Conservation (phyloP, 2,329 filamentous ascomycete species). For the Aureobasidium pullulans region DNA sequence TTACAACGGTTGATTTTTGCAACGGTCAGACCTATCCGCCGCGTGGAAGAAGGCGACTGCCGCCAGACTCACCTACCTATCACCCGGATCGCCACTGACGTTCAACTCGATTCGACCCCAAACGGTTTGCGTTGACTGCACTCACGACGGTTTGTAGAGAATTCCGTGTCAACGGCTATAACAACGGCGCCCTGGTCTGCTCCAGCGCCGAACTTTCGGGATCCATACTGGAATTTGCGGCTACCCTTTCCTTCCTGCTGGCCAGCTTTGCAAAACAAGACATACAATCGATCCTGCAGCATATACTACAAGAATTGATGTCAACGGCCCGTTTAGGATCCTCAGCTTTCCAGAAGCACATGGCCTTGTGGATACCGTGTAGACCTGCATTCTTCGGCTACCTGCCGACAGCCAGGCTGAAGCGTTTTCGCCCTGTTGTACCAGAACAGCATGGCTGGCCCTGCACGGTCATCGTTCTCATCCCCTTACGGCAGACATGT, state of each 20-base stretch:
- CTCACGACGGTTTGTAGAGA: background rate
- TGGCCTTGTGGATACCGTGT: background rate
- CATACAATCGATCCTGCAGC: background rate
- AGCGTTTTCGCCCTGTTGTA: background rate
- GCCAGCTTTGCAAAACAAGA: background rate
- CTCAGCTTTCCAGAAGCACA: background rate
- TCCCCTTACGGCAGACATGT: constrained; percentile 2
- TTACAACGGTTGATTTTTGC: constrained; percentile 9
- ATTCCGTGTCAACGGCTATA: constrained; percentile 12
- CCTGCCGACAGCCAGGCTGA: background rate
- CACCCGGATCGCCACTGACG: background rate
- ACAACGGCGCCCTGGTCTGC: constrained; percentile 1
- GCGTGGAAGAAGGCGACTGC: background rate
- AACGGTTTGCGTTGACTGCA: constrained; percentile 4
- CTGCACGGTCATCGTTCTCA: constrained; percentile 11
- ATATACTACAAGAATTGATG: constrained; percentile 11
- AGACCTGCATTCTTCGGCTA: background rate
- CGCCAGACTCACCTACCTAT: background rate
- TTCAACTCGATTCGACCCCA: background rate
- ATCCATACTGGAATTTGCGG: background rate
- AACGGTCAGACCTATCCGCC: background rate
- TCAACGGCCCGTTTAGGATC: constrained; percentile 7
- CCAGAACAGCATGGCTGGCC: constrained; percentile 4
- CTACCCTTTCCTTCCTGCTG: background rate
- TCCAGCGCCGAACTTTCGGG: background rate